Base-by-base conservation (phyloP, 73 alveolate genomes). In the Uronychia setigera region DNA sequence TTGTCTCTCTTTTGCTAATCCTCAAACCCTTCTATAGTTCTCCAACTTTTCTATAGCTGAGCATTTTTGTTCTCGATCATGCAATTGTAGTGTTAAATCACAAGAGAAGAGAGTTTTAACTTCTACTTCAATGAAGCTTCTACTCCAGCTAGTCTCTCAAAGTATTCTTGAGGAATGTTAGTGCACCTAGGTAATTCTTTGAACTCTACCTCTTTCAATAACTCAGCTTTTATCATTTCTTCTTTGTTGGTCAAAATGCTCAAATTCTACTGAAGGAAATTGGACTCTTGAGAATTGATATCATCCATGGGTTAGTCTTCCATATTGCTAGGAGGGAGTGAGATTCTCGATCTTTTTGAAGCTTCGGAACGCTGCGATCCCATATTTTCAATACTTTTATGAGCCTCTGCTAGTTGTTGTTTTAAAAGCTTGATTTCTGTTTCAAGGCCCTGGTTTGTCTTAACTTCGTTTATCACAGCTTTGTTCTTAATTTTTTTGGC, bases 401-500 rank as follows among this genome's bases (percentile, higher is more conserved):
- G 80, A 26, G 33, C 88, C 83, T 80, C 27, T 11, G 46, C 89
- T 1, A 87, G 85, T 13, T 82, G 87, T 33, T 83, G 80, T 79
- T 88, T 88, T 32, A 91, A 86, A 78, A 93, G 29, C 35, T 81
- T 81, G 27, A 91, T 82, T 75, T 91, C 96, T 76, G 80, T 89
- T 78, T 82, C 78, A 13, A 91, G 60, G 28, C 74, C 58, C 31
- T 84, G 86, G 59, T 83, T 84, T 59, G 87, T 46, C 5, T 91
- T 57, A 19, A 74, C 94, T 76, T 93, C 98, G 80, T 93, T 93
- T 0, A 94, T 85, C 11, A 91, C 79, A 14, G 97, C 98, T 79
- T 92, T 83, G 57, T 85, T 94, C 83, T 93, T 92, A 29, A 94
- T 94, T 81, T 79, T 77, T 78, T 94, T 94, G 13, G 98, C 97